Evolutionary conservation across 495 filamentous ascomycete species (phyloP).

Genomic region (Pyrenula massariospora): DNA sequence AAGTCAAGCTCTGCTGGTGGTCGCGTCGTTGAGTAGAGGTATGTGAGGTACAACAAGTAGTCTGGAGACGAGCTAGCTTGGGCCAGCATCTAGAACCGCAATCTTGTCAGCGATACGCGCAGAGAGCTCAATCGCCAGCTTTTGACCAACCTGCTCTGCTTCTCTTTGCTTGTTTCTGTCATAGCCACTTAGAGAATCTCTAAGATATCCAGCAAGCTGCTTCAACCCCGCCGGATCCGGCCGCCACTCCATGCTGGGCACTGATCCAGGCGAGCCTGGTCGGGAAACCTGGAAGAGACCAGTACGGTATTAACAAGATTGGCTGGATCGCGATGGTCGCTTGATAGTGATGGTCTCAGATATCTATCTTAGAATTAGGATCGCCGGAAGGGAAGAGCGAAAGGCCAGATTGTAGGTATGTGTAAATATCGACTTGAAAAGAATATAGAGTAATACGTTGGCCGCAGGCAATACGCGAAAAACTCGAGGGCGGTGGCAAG

Average conservation of each 20-base stretch:
- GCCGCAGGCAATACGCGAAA: not conserved
- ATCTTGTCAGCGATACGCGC: conserved; percentile 4
- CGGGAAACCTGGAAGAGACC: too few relatives aligned
- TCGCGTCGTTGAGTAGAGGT: conserved; percentile 65
- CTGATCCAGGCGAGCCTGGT: not conserved
- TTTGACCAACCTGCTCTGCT: conserved; percentile 40
- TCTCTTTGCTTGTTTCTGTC: conserved; percentile 70
- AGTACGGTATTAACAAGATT: too few relatives aligned
- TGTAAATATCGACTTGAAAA: too few relatives aligned
- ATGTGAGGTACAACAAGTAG: conserved; percentile 93
- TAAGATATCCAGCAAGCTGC: conserved; percentile 80
- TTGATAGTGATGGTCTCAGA: too few relatives aligned
- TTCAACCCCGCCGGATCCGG: conserved; percentile 74
- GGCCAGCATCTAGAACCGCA: conserved; percentile 64
- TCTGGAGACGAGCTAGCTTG: conserved; percentile 85
- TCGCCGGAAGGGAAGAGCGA: too few relatives aligned
- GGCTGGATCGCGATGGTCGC: too few relatives aligned
- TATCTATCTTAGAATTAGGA: too few relatives aligned
- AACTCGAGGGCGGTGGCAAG: not conserved
- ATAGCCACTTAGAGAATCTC: conserved; percentile 80
- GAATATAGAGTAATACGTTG: too few relatives aligned
- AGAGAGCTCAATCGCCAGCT: not conserved
- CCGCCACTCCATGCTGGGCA: conserved; percentile 72
- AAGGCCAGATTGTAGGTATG: too few relatives aligned
- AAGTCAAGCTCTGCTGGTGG: conserved; percentile 46